Evolutionary conservation across 1,284 basidiomycete species (phyloP).

Genomic region (Kwoniella shivajii): DNA sequence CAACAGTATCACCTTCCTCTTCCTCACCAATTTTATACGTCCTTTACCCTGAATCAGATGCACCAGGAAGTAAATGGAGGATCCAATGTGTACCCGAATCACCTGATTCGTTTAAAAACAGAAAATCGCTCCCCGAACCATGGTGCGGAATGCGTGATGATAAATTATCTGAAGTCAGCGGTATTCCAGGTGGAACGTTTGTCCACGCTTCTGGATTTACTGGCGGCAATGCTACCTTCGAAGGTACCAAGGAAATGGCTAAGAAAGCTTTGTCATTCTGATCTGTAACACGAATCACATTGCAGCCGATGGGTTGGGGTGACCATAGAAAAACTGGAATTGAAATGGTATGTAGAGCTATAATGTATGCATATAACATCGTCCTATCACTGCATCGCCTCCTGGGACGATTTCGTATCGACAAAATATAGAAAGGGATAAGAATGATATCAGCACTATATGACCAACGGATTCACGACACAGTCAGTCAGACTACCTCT

Average conservation of each 20-base stretch:
- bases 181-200: constrained; percentile 84
- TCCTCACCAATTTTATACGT: constrained; percentile 65
- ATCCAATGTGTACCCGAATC: constrained; percentile 87
- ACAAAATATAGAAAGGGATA: too few species aligned
- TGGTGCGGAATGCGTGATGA: constrained; percentile 94
- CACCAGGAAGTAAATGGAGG: constrained; percentile 73
- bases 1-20: constrained; percentile 29
- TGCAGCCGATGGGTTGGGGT: too few species aligned
- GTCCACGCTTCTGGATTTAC: constrained; percentile 96
- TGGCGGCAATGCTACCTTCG: constrained; percentile 89
- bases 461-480: too few species aligned
- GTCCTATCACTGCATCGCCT: too few species aligned
- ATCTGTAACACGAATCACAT: too few species aligned
- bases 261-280: constrained; percentile 59
- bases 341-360: too few species aligned
- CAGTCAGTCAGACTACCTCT: too few species aligned
- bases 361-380: too few species aligned
- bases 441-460: too few species aligned
- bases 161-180: constrained; percentile 69
- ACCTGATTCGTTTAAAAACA: constrained; percentile 81
- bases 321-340: too few species aligned
- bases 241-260: constrained; percentile 83
- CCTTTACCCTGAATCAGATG: constrained; percentile 77
- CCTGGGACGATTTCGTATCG: too few species aligned
- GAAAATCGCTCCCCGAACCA: constrained; percentile 86